Base-by-base conservation (phyloP, 2,329 filamentous ascomycete genomes). In the Exserohilum rostratum region DNA sequence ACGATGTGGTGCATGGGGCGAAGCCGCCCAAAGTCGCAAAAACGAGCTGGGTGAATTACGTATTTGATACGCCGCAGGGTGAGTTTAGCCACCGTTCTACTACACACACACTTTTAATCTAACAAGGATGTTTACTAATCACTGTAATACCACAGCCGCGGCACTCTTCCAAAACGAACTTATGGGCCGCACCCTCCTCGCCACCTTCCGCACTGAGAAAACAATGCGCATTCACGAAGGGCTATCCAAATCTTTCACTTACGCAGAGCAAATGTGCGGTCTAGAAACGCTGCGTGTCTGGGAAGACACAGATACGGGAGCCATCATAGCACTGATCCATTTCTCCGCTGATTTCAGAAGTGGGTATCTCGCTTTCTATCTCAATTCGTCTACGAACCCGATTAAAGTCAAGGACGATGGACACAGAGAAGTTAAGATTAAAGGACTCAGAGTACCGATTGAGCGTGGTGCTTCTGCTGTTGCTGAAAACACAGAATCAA, bases 261-360 rank as follows among this genome's bases (percentile, higher is more conserved):
- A 79, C 50, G 76, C 79, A 48, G 78, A 80, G 58, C 79, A 80
- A 60, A 79, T 81, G 69, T 79, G 78, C 48, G 79, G 76, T 17
- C 76, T 80, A 54, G 79, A 81, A 54, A 78, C 77, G 31, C 68
- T 81, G 2, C 71, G 79, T 3, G 64, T 81, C 0, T 81, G 79
- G 78, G 73, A 79, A 56, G 78, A 81, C 40, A 72, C 76, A 20
- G 75, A 73, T 0, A 72, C 67, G 0, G 74, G 74, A 15, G 79
- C 76, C 17, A 70, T 80, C 15, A 68, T 80, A 29, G 78, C 75
- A 0, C 66, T 80, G 3, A 76, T 80, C 33, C 78, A 80, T 50
- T 78, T 78, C 40, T 73, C 69, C 2, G 75, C 77, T 0, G 74
- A 75, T 12, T 80, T 80, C 40, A 69, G 77, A 17, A 67, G 72